Conservation (phyloP, 2,329 filamentous ascomycete genomes). For the Lasiodiplodia sp. region DNA sequence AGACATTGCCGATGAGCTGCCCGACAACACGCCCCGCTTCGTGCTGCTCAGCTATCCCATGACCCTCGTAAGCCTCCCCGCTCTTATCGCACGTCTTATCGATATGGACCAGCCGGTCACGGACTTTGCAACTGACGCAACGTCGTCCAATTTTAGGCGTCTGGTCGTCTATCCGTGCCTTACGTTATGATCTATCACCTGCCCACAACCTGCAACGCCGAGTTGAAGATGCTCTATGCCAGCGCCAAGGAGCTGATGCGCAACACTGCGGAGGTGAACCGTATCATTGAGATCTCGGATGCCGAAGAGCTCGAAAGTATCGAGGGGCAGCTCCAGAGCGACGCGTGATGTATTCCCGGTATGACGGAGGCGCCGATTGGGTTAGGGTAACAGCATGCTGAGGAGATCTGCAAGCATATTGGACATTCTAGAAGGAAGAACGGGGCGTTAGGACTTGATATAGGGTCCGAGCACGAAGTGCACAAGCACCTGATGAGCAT, state of each 20-base stretch:
- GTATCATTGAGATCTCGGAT: conserved; percentile 83
- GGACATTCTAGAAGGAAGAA: background rate
- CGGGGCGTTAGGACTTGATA: conserved; percentile 7
- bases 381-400: background rate
- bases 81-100: conserved; percentile 11
- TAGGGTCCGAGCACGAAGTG: background rate
- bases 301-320: conserved; percentile 85
- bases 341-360: conserved; percentile 9
- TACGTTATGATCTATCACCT: conserved; percentile 97
- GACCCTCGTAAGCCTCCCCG: conserved; percentile 70
- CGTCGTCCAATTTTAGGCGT: conserved; percentile 61
- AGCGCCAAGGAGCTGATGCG: conserved; percentile 96
- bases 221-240: conserved; percentile 91
- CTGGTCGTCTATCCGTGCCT: conserved; percentile 84
- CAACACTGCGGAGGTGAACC: conserved; percentile 88
- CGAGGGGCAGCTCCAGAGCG: conserved; percentile 66
- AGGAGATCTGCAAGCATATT: background rate
- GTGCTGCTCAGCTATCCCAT: conserved; percentile 90
- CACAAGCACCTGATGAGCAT: conserved; percentile 11
- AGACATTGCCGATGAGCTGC: conserved; percentile 85
- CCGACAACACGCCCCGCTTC: conserved; percentile 89
- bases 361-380: background rate
- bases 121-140: conserved; percentile 1
- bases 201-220: conserved; percentile 86
- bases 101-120: background rate